A percentile compares a stretch with the other conserved stretches of the same genome.
Conservation (phyloP, 2,329 filamentous ascomycete genomes). For the Cadophora sp. region DNA sequence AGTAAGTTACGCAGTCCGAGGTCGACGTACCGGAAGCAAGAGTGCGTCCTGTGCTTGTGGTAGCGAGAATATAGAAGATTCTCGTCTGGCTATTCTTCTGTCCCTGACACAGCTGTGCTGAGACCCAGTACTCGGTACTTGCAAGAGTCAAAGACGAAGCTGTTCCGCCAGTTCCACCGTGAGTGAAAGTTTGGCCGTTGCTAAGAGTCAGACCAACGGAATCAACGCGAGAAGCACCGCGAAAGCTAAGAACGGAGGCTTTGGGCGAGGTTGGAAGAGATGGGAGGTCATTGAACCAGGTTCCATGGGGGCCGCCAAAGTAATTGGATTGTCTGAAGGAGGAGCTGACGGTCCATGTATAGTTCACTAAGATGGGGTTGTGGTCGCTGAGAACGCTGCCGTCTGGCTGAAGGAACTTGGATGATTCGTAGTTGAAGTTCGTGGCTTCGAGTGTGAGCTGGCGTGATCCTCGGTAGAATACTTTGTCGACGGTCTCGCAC, state of each 20-base stretch:
- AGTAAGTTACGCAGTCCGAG: slow-evolving; percentile 53
- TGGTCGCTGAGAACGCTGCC: slow-evolving; percentile 67
- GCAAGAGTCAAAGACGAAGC: slow-evolving; percentile 51
- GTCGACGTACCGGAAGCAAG: slow-evolving; percentile 54
- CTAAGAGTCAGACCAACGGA: slow-evolving; percentile 54
- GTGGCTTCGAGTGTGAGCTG: slow-evolving; percentile 55
- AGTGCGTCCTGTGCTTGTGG: slow-evolving; percentile 55
- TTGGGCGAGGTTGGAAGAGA: slow-evolving; percentile 45
- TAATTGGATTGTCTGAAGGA: slow-evolving; percentile 52
- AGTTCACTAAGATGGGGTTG: slow-evolving; percentile 66
- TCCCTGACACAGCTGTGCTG: slow-evolving; percentile 57
- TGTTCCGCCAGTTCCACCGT: slow-evolving; percentile 61
- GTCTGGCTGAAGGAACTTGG: slow-evolving; percentile 62
- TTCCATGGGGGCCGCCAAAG: slow-evolving; percentile 56
- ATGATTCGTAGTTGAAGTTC: slow-evolving; percentile 60
- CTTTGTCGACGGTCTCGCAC: slow-evolving; percentile 73
- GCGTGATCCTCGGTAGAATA: slow-evolving; percentile 59
- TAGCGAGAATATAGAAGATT: slow-evolving; percentile 62
- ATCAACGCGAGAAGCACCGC: slow-evolving; percentile 58
- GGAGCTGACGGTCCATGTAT: slow-evolving; percentile 51
- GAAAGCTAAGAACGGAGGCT: slow-evolving; percentile 50
- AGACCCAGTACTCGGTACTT: slow-evolving; percentile 55
- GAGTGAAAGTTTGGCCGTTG: slow-evolving; percentile 55
- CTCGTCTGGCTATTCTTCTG: slow-evolving; percentile 54
- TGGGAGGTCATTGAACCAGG: slow-evolving; percentile 62